phyloP scores from a whole-genome alignment of 306 rosid genomes.

The Lagenaria siceraria region DNA sequence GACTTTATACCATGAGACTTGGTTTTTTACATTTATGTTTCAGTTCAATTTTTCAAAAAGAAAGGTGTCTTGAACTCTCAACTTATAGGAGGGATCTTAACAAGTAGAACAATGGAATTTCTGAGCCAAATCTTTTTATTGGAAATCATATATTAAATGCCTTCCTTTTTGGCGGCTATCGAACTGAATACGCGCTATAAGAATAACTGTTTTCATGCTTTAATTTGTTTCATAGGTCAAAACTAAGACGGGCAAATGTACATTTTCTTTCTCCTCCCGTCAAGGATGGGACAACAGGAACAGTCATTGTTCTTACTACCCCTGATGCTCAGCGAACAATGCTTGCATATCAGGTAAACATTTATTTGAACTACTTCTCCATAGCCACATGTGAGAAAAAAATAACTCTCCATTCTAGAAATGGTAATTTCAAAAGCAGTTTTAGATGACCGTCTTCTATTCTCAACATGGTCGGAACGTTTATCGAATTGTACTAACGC shows the following conservation, averaged over 20 bases:
- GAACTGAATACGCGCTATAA: not conserved
- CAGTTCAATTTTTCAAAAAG: too few relatives aligned
- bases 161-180: not conserved
- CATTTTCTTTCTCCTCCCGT: slow-evolving; percentile 71
- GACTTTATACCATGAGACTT: not conserved
- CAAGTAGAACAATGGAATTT: not conserved
- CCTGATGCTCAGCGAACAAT: slow-evolving; percentile 97
- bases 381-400: not conserved
- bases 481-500: not conserved
- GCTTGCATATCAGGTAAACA: slow-evolving; percentile 83
- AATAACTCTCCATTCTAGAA: not conserved
- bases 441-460: not conserved
- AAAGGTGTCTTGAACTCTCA: not conserved
- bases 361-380: not conserved
- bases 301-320: slow-evolving; percentile 92
- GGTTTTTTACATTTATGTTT: not conserved
- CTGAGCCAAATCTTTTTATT: not conserved
- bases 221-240: slow-evolving; percentile 30
- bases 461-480: not conserved
- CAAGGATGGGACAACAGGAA: slow-evolving; percentile 85
- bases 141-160: not conserved
- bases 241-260: slow-evolving; percentile 75
- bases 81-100: not conserved
- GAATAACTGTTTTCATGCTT: not conserved
- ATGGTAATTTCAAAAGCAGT: not conserved